These are phyloP conservation scores for Suhomyces kilbournensis DNA, from an alignment of 805 yeast genomes.

Conservation along the genomic window DNA sequence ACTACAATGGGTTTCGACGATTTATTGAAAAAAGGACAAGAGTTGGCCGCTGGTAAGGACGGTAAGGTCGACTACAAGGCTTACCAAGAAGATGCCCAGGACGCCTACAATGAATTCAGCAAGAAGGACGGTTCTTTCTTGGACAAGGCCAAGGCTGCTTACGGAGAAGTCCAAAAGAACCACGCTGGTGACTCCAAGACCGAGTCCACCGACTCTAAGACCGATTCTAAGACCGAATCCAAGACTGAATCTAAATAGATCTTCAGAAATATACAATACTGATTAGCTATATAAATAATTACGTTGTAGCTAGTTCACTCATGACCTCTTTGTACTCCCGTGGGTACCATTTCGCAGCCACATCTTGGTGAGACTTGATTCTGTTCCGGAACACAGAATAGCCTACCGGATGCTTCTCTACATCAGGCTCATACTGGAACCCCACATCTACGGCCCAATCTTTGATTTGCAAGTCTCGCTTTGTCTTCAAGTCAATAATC, in stretches of 20 bases:
- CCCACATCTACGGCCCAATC: constrained; percentile 39
- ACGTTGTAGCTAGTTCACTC: constrained; percentile 3
- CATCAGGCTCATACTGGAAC: constrained; percentile 38
- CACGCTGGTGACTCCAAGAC: constrained; percentile 12
- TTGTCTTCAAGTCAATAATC: constrained; percentile 26
- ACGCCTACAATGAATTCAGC: constrained; percentile 32
- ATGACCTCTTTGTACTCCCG: constrained; percentile 33
- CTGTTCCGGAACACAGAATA: constrained; percentile 46
- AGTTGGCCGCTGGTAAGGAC: constrained; percentile 22
- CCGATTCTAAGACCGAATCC: constrained; percentile 6
- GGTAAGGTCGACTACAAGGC: constrained; percentile 23
- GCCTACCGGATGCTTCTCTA: constrained; percentile 43
- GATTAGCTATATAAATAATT: background rate
- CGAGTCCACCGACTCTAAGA: constrained; percentile 5
- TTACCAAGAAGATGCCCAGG: constrained; percentile 32
- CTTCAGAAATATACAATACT: too few relatives aligned
- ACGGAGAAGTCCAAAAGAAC: constrained; percentile 25
- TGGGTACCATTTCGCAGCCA: constrained; percentile 43
- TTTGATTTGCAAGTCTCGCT: constrained; percentile 33
- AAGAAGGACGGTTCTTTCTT: constrained; percentile 22
- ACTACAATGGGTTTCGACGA: constrained; percentile 29
- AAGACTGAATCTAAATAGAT: constrained; percentile 2
- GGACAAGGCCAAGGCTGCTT: constrained; percentile 37
- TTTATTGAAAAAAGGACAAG: constrained; percentile 15
- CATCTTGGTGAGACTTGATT: constrained; percentile 43